phyloP scores from a whole-genome alignment of 139 green algal genomes.

The Tetraselmis striata region DNA sequence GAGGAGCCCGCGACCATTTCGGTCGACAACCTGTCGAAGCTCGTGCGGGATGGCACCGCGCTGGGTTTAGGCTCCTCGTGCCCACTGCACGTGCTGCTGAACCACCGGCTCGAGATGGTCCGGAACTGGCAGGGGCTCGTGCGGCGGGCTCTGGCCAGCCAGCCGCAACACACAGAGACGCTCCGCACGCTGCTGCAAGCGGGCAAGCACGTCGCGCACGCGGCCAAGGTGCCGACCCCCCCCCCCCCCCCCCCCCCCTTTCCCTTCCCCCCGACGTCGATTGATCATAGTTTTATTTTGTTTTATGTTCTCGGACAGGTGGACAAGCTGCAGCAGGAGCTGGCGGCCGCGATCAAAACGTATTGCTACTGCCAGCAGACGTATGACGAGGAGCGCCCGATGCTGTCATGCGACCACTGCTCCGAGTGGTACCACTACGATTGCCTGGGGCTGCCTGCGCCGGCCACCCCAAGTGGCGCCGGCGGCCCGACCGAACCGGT shows the following conservation, averaged over 20 bases:
- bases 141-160: not conserved
- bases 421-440: constrained; percentile 62
- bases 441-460: constrained; percentile 49
- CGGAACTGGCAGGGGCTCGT: not conserved
- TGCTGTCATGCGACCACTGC: constrained; percentile 66
- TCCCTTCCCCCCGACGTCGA: too few species aligned
- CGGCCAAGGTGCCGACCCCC: too few species aligned
- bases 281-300: too few species aligned
- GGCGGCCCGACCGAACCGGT: not conserved
- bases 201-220: not conserved
- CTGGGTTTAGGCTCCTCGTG: too few species aligned
- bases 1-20: constrained; percentile 2
- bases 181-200: not conserved
- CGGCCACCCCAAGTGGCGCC: constrained; percentile 17
- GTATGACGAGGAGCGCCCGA: constrained; percentile 49
- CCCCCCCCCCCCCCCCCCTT: too few species aligned
- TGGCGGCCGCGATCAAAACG: constrained; percentile 30
- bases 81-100: too few species aligned
- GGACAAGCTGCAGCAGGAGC: constrained; percentile 31
- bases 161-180: not conserved
- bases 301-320: too few species aligned
- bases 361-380: constrained; percentile 64
- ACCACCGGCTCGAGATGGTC: not conserved
- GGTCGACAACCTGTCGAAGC: not conserved
- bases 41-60: not conserved